phyloP scores from a whole-genome alignment of 2,329 filamentous ascomycete genomes.

The Cladosporium sp. region DNA sequence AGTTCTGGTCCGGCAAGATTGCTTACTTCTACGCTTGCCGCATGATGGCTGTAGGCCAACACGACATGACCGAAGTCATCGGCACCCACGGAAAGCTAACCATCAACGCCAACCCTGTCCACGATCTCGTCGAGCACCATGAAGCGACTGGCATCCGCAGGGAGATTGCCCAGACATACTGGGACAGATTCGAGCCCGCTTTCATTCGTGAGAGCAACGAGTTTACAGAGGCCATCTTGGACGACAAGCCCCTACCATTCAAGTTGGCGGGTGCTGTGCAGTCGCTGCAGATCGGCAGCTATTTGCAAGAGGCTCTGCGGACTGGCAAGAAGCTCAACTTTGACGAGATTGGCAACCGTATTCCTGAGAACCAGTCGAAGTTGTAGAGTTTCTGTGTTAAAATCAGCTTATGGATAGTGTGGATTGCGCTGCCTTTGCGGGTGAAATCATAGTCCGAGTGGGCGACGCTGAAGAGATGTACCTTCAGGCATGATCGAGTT shows the following conservation, averaged over 20 bases:
- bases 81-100: conserved; percentile 65
- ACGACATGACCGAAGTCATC: conserved; percentile 67
- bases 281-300: conserved; percentile 60
- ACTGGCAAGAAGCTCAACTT: conserved; percentile 54
- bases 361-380: background rate
- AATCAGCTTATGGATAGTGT: background rate
- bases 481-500: background rate
- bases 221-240: conserved; percentile 60
- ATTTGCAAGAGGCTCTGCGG: conserved; percentile 47
- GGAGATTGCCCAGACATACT: conserved; percentile 63
- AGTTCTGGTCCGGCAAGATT: conserved; percentile 64
- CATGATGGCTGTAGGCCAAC: conserved; percentile 69
- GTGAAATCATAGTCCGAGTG: background rate
- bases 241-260: conserved; percentile 57
- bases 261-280: conserved; percentile 59
- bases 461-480: background rate
- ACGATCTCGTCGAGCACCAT: conserved; percentile 57
- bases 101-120: conserved; percentile 60
- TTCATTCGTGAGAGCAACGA: conserved; percentile 66
- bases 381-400: background rate
- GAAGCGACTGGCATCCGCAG: conserved; percentile 55
- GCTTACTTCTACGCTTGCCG: conserved; percentile 64
- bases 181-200: conserved; percentile 61
- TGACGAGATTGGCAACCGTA: conserved; percentile 50
- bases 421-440: background rate